Evolutionary conservation across 1,284 basidiomycete genomes (phyloP).

Genomic region (Lentinus polychrous): DNA sequence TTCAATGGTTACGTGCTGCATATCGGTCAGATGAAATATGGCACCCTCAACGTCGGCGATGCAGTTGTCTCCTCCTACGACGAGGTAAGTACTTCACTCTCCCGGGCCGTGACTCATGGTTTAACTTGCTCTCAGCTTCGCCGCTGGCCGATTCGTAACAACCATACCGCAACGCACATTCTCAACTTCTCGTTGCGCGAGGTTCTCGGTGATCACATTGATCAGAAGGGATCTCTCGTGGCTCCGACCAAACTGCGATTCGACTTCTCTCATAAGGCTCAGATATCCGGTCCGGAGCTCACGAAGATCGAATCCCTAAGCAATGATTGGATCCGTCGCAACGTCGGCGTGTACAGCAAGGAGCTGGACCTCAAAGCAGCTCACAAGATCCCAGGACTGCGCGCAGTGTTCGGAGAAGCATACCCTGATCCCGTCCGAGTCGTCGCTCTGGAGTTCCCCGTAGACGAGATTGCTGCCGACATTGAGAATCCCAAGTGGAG

Average conservation of each 20-base stretch:
- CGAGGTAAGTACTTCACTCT: conserved; percentile 37
- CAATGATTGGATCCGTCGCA: conserved; percentile 85
- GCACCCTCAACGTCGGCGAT: conserved; percentile 61
- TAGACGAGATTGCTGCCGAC: conserved; percentile 83
- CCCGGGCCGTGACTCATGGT: neutral
- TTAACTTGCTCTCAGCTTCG: conserved; percentile 52
- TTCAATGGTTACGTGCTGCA: conserved; percentile 87
- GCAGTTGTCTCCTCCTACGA: conserved; percentile 72
- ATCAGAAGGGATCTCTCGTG: conserved; percentile 97
- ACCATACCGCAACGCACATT: conserved; percentile 98
- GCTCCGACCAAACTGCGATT: conserved; percentile 94
- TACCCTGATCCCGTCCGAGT: conserved; percentile 98
- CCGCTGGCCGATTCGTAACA: conserved; percentile 92
- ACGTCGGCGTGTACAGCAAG: conserved; percentile 85
- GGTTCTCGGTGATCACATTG: conserved; percentile 92
- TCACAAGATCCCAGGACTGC: conserved; percentile 84
- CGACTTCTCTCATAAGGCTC: conserved; percentile 96
- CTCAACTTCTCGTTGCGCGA: conserved; percentile 93
- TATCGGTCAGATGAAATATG: conserved; percentile 81
- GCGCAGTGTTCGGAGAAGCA: conserved; percentile 96
- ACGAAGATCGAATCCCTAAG: conserved; percentile 80
- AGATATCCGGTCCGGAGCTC: conserved; percentile 72
- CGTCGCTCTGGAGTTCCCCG: conserved; percentile 82
- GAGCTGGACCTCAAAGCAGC: conserved; percentile 82
- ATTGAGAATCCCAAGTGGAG: conserved; percentile 89